Conservation (phyloP, 2,329 filamentous ascomycete species). For the Penicillium sp. region DNA sequence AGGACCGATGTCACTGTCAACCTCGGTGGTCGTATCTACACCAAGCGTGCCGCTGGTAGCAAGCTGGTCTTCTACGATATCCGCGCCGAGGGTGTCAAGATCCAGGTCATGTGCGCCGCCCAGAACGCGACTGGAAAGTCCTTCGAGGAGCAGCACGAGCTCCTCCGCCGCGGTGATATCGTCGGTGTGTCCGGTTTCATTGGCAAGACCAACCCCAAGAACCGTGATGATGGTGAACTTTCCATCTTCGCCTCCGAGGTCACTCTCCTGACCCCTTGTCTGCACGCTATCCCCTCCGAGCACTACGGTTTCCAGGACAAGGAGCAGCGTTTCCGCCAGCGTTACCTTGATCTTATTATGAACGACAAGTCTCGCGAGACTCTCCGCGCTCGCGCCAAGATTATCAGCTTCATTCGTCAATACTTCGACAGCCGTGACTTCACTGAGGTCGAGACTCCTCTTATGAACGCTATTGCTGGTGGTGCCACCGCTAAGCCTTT, state of each 20-base stretch:
- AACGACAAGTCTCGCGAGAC: conserved; percentile 84
- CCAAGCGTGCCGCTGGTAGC: conserved; percentile 76
- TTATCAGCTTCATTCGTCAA: conserved; percentile 82
- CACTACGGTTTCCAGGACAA: conserved; percentile 95
- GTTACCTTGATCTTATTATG: conserved; percentile 96
- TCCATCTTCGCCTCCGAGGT: conserved; percentile 91
- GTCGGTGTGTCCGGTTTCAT: conserved; percentile 85
- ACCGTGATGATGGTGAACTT: conserved; percentile 83
- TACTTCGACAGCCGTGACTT: conserved; percentile 90
- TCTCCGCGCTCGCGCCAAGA: conserved; percentile 82
- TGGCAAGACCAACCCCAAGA: conserved; percentile 85
- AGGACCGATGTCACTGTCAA: conserved; percentile 73
- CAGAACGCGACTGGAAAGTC: conserved; percentile 71
- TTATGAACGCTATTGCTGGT: conserved; percentile 95
- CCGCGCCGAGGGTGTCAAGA: conserved; percentile 70
- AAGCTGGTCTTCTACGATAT: conserved; percentile 94
- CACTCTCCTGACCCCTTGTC: conserved; percentile 81
- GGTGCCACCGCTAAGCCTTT: conserved; percentile 96
- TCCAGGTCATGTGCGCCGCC: conserved; percentile 91
- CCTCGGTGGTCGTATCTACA: conserved; percentile 85
- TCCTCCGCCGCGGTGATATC: conserved; percentile 87
- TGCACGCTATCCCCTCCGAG: conserved; percentile 82
- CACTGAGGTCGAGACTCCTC: conserved; percentile 92
- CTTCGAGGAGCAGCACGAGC: conserved; percentile 87
- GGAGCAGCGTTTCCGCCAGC: conserved; percentile 88